Evolutionary conservation across 139 green algal genomes (phyloP), one percentile per base, ranked within the genome.

Genomic region (Micromonas commoda): DNA sequence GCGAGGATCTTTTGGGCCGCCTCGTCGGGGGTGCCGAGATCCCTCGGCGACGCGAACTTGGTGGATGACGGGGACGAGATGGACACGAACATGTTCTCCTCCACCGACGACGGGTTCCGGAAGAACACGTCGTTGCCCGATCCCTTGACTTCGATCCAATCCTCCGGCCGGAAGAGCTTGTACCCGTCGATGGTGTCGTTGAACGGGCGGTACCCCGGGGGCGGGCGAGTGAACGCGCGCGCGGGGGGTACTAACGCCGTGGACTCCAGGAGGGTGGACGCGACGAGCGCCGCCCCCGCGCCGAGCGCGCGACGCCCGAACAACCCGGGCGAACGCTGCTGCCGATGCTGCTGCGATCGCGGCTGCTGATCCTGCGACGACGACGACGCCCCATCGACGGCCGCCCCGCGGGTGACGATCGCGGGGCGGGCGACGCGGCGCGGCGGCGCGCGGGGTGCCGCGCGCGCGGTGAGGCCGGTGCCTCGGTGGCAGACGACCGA

Each of bases 61-160:
- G 83, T 90, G 16, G 86, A 90, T 32, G 86, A 96, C 19, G 94
- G 93, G 0, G 92, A 97, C 2, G 88, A 92, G 23, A 97, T 86
- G 64, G 93, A 85, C 26, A 98, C 91, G 83, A 97, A 97, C 21
- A 96, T 52, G 80, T 96, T 96, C 80, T 97, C 87, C 33, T 97
- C 92, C 13, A 92, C 84, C 57, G 91, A 90, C 35, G 82, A 79
- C 0, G 91, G 90, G 85, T 96, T 95, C 26, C 94, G 86, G 60
- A 89, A 92, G 77, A 96, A 96, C 16, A 96, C 82, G 66, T 97
- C 93, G 80, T 96, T 96, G 63, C 92, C 93, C 0, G 83, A 90
- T 21, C 84, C 90, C 82, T 88, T 94, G 0, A 97, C 89, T 3
- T 80, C 77, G 19, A 84, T 71, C 90, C 91, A 96, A 61, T 80